Evolutionary conservation across 345 rosid genomes (phyloP).

Genomic region (Populus nigra): DNA sequence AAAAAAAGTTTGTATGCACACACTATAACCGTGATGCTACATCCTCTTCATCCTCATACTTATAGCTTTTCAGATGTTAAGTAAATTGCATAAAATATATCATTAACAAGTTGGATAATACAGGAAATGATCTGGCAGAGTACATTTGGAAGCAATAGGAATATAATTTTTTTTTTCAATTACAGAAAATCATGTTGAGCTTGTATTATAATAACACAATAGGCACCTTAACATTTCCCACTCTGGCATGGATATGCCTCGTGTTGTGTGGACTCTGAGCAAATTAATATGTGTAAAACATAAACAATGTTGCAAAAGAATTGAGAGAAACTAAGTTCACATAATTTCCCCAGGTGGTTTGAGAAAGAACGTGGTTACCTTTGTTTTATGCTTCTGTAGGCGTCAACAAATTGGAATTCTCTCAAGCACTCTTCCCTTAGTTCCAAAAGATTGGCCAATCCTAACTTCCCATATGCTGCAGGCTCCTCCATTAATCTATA

Average conservation of each 20-base stretch:
- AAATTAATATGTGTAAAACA: neutral
- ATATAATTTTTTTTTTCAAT: too few species aligned
- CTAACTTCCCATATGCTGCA: conserved; percentile 95
- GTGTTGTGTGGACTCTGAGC: neutral
- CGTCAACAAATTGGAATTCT: conserved; percentile 93
- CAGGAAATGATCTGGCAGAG: neutral
- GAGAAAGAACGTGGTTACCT: conserved; percentile 46
- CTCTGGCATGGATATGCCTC: neutral
- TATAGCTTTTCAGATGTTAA: neutral
- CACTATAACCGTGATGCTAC: neutral
- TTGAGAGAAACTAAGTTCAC: neutral
- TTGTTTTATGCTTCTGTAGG: conserved; percentile 92
- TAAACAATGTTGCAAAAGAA: neutral
- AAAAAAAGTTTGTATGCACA: neutral
- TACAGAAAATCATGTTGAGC: neutral
- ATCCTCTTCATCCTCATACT: neutral
- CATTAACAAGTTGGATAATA: neutral
- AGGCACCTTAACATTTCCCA: neutral
- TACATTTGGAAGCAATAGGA: neutral
- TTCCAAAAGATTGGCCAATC: conserved; percentile 96
- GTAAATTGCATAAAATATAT: neutral
- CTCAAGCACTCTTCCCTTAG: conserved; percentile 97
- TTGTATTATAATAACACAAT: too few species aligned
- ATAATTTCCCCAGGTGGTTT: neutral
- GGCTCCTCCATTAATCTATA: conserved; percentile 97